Percentiles rank a stretch among this genome's conserved stretches.
Conservation (phyloP, 2,329 filamentous ascomycete genomes). For the Incumbomyces delicatus region DNA sequence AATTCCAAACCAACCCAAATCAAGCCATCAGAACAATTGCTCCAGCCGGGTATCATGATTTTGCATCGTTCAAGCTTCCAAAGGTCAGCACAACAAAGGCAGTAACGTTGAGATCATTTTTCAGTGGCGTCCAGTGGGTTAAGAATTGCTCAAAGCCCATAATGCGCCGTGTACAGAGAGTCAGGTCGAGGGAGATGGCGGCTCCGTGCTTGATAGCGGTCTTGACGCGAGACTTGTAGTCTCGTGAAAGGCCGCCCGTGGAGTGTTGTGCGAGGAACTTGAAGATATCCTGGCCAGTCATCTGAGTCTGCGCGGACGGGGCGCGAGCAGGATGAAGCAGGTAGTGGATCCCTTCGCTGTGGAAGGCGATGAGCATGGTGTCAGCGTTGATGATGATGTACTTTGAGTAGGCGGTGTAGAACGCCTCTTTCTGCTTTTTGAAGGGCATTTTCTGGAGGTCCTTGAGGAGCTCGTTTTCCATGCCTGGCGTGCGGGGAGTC, state of each 20-base stretch:
- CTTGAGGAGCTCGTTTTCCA: constrained; percentile 33
- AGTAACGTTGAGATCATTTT: constrained; percentile 28
- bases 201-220: constrained; percentile 25
- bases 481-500: constrained; percentile 26
- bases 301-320: constrained; percentile 20
- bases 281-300: constrained; percentile 43
- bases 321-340: constrained; percentile 30
- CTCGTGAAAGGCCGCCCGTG: constrained; percentile 31
- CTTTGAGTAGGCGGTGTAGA: constrained; percentile 35
- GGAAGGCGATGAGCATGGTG: constrained; percentile 37
- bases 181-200: constrained; percentile 24
- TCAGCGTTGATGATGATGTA: constrained; percentile 32
- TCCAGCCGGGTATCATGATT: background rate
- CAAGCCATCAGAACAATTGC: too few relatives aligned
- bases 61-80: constrained; percentile 9
- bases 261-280: constrained; percentile 43
- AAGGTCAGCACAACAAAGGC: constrained; percentile 28
- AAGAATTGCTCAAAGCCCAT: constrained; percentile 28
- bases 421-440: constrained; percentile 30
- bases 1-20: too few relatives aligned
- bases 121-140: constrained; percentile 36
- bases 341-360: constrained; percentile 39
- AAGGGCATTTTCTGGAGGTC: constrained; percentile 28
- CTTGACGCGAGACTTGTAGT: constrained; percentile 38
- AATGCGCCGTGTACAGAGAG: constrained; percentile 21